Base-by-base conservation (phyloP, 352 stramenopile species). In the Globisporangium orthogonon region DNA sequence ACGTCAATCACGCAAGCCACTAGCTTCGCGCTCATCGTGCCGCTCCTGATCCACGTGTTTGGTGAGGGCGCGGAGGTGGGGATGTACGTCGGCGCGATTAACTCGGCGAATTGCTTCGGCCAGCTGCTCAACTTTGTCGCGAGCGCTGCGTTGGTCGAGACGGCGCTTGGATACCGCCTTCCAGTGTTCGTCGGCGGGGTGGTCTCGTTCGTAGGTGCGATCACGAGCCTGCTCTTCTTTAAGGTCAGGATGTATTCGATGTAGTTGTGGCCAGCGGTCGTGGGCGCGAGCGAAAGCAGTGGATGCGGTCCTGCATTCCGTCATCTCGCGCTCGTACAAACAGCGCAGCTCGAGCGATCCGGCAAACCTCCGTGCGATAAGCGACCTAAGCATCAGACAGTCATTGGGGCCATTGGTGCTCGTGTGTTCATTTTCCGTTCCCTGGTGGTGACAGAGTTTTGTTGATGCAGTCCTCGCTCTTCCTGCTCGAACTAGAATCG, bases 221-320 rank as follows among this genome's bases (percentile, higher is more conserved):
- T 93, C 47, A 63, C 91, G 45, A 82, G 70, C 28, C n/a, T 86
- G 0, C 55, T 61, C 44, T 84, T 74, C 33, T 78, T 91, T 63
- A 66, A 60, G 11, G 81, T 94, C 61, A 73, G 91, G 52, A 90
- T 92, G 80, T 62, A 83, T 65, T 89, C 78, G 30, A 83, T 94
- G 74, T 94, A 77, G 45, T 41, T 1, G 7, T 0, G 17, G 15
- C 2, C 5, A 37, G 23, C 23, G 23, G 23, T 48, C 23, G 33
- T 31, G 46, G 14, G 13, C 7, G 23, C 4, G 14, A 37, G 14
- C 2, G 11, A 54, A 46, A 51, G 4, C 10, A 41, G 9, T 1
- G 0, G 10, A 13, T 41, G 37, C 37, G 37, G 7, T 35, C 31
- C 23, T 23, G 23, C 23, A 23, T 23, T 23, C 23, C 23, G 23